Base-by-base conservation (phyloP, 2,329 filamentous ascomycete species). In the Diaporthe ilicicola region DNA sequence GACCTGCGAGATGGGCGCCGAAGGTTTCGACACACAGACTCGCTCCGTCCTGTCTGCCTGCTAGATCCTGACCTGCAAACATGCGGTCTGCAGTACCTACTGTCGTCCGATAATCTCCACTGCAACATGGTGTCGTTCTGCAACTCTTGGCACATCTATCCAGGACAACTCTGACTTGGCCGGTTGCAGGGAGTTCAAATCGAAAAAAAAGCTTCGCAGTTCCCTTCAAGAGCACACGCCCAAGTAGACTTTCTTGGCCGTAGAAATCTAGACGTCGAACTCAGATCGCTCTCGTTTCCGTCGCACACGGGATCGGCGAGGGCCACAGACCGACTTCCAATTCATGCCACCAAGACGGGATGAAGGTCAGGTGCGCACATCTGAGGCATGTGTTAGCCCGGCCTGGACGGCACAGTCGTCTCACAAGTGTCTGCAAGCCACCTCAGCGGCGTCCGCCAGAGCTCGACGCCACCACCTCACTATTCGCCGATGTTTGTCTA, bases 381-480 rank as follows among this genome's bases (percentile, higher is more conserved):
- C 59, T 54, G 59, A 70, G 46, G 59, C 70, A 70, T 67, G 44
- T 62, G 27, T 48, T 62, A 67, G 56, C 22, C 69, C 61, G 69
- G 65, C 24, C 32, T 39, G 44, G 29, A 59, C 62, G 69, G 65
- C 65, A 71, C 46, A 67, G 32, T 61, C 53, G 67, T 67, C 71
- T 55, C 64, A 72, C 68, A 67, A 70, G 32, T 39, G 48, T 56
- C 65, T 72, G 50, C 71, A 72, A 68, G 71, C 68, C 71, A 64
- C 68, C 44, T 67, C 32, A 67, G 67, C 67, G 34, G 37, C 29
- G 59, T 53, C 29, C 59, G 61, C 46, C 46, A 53, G 46, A 22
- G 15, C 19, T 17, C 7, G 42, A 54, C 56, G 24, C 62, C 34
- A 54, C 62, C 24, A 54, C 34, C 59, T 37, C 29, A 37, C 10